Evolutionary conservation across 1,139 yeast species (phyloP), one percentile per base, ranked within the genome.

Genomic region (Spathaspora sp.): DNA sequence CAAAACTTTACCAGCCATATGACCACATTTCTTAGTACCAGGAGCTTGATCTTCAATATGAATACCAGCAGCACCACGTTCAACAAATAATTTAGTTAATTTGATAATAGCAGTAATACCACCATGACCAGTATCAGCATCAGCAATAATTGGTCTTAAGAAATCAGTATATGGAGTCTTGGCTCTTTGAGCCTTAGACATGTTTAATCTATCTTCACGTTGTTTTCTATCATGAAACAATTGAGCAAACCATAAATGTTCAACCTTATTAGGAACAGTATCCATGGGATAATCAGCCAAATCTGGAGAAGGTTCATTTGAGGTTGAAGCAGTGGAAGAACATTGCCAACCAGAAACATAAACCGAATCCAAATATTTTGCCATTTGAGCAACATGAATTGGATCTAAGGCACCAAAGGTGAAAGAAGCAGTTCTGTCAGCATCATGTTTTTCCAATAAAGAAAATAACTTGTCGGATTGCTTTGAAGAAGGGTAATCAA

Each of bases 11-110:
- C 99, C 99, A 56, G 96, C 98, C 97, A 91, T 89, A 70, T 86
- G 91, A 55, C 98, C 98, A 76, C 98, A 91, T 75, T 93, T 93
- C 72, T 91, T 91, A 64, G 97, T 91, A 64, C 98, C 97, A 47
- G 98, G 97, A 50, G 97, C 96, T 77, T 93, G 98, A 72, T 91
- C 98, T 74, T 91, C 99, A 66, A 91, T 89, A 69, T 91, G 99
- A 61, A 91, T 90, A 67, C 98, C 98, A 50, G 98, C 98, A 47
- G 98, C 99, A 70, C 98, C 98, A 63, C 96, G 86, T 76, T 93
- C 98, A 59, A 93, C 89, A 66, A 91, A 93, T 84, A 93, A 77
- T 76, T 93, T 93, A 64, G 97, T 90, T 68, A 91, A 82, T 74
- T 91, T 91, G 75, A 89, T 87, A 58, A 90, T 89, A 51, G 98